phyloP scores from a whole-genome alignment of 2,329 filamentous ascomycete species.

The Lachnellula hyalina region DNA sequence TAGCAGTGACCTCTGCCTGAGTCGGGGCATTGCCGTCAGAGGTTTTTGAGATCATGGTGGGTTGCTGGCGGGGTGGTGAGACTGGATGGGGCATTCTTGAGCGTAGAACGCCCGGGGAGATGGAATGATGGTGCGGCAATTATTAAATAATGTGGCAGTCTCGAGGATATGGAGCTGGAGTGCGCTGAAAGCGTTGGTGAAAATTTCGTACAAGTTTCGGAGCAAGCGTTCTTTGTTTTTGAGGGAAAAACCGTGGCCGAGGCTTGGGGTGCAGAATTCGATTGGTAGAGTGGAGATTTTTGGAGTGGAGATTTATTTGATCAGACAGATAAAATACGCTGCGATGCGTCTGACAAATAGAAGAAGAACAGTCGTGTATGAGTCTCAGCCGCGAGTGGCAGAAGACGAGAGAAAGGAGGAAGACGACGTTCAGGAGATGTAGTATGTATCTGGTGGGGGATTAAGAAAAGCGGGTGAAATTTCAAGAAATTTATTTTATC shows the following conservation, averaged over 20 bases:
- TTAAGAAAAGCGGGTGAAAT: slow-evolving; percentile 2
- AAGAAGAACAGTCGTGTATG: slow-evolving; percentile 8
- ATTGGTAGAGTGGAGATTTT: too few species aligned
- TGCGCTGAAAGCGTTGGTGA: slow-evolving; percentile 7
- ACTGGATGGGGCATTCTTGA: slow-evolving; percentile 43
- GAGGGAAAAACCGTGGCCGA: slow-evolving; percentile 20
- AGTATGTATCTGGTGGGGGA: slow-evolving; percentile 5
- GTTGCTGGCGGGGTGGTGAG: slow-evolving; percentile 36
- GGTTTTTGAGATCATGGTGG: slow-evolving; percentile 44
- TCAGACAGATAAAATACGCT: slow-evolving; percentile 17
- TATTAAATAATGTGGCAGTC: background rate
- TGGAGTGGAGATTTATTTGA: slow-evolving; percentile 25
- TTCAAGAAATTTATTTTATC: slow-evolving; percentile 1
- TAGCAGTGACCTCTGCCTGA: slow-evolving; percentile 58
- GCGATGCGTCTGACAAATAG: slow-evolving; percentile 3
- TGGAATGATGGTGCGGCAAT: background rate
- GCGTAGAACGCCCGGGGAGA: slow-evolving; percentile 20
- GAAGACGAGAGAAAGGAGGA: slow-evolving; percentile 15
- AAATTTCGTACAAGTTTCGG: slow-evolving; percentile 21
- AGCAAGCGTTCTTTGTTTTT: slow-evolving; percentile 21
- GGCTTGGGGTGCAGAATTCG: slow-evolving; percentile 15
- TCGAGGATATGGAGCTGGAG: background rate
- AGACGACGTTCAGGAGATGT: slow-evolving; percentile 1
- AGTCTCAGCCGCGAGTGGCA: slow-evolving; percentile 32
- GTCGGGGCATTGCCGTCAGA: slow-evolving; percentile 43